Base-by-base conservation (phyloP, 2,329 filamentous ascomycete genomes). In the Ceratocystis variospora region DNA sequence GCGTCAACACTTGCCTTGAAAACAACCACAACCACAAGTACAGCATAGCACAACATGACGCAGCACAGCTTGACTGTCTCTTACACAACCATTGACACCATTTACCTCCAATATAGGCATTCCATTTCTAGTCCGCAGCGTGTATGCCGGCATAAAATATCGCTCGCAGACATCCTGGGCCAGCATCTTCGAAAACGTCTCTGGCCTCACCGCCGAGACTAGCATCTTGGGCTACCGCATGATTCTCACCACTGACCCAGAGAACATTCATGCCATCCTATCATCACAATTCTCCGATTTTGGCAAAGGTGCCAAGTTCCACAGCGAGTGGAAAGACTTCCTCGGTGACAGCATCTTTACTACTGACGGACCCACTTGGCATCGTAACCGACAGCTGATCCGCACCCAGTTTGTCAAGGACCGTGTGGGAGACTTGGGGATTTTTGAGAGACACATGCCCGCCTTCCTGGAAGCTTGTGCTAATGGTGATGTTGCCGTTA, bases 231-330 rank as follows among this genome's bases (percentile, higher is more conserved):
- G 81, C 61, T 73, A 77, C 61, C 83, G 88, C n/a, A 74, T 87
- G 25, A 74, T 95, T 68, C 81, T 94, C 72, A 96, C 92, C 0
- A 83, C 83, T 4, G 90, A 96, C 70, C 88, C 88, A 0, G 90
- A 95, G 72, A 96, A 96, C 73, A 88, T 96, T 77, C 96, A 96
- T 75, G 89, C 92, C 5, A 81, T 96, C 25, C 79, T 96, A n/a
- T 89, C 91, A 0, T 88, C 87, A 0, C 90, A 96, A 72, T 96
- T 96, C 72, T 66, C 70, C 50, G 89, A 96, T 72, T 96, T 86
- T 73, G 92, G 91, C 71, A 91, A 96, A 73, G 90, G 91, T 5
- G 76, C 84, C 69, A 75, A 79, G 25, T 96, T 96, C 76, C 87
- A 92, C 71, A 71, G 75, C 7, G 87, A 91, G 63, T 95, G 88